Percentiles rank a stretch among this genome's conserved stretches.
Conservation (phyloP, 2,329 filamentous ascomycete genomes). For the Blastomyces emzantsi region DNA sequence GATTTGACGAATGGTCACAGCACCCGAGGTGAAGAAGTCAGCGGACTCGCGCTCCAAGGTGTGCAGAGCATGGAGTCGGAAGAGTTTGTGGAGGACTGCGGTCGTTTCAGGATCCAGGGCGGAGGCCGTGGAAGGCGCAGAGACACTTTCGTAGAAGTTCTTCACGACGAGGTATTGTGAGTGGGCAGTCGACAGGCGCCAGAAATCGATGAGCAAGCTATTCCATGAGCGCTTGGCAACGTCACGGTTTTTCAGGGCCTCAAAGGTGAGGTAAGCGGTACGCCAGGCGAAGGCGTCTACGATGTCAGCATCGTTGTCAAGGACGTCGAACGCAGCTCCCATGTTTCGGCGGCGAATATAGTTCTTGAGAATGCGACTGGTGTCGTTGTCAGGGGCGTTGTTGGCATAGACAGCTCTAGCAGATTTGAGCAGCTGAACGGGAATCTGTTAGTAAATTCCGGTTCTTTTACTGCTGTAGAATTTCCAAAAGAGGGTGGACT, state of each 20-base stretch:
- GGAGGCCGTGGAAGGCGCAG: slow-evolving; percentile 43
- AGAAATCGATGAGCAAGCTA: slow-evolving; percentile 67
- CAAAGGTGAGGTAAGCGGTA: slow-evolving; percentile 63
- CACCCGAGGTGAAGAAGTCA: slow-evolving; percentile 63
- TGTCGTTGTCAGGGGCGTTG: slow-evolving; percentile 58
- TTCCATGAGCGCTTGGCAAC: slow-evolving; percentile 70
- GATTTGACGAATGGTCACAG: slow-evolving; percentile 64
- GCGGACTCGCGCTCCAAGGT: slow-evolving; percentile 60
- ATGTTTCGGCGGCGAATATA: slow-evolving; percentile 59
- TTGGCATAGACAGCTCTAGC: slow-evolving; percentile 60
- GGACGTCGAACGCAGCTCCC: slow-evolving; percentile 63
- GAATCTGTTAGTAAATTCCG: not conserved
- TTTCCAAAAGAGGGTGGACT: slow-evolving; percentile 19
- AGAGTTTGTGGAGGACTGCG: slow-evolving; percentile 55
- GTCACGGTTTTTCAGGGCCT: slow-evolving; percentile 64
- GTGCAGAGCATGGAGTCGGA: slow-evolving; percentile 56
- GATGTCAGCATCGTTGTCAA: slow-evolving; percentile 60
- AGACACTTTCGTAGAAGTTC: slow-evolving; percentile 65
- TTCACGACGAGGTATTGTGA: slow-evolving; percentile 71
- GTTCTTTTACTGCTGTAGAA: not conserved
- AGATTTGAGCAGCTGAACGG: slow-evolving; percentile 56
- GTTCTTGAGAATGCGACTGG: slow-evolving; percentile 54
- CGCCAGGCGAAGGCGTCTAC: slow-evolving; percentile 70
- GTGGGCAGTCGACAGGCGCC: slow-evolving; percentile 64
- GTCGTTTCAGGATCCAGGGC: slow-evolving; percentile 49